phyloP scores from a whole-genome alignment of 495 filamentous ascomycete genomes.

The Xylaria telfairii region DNA sequence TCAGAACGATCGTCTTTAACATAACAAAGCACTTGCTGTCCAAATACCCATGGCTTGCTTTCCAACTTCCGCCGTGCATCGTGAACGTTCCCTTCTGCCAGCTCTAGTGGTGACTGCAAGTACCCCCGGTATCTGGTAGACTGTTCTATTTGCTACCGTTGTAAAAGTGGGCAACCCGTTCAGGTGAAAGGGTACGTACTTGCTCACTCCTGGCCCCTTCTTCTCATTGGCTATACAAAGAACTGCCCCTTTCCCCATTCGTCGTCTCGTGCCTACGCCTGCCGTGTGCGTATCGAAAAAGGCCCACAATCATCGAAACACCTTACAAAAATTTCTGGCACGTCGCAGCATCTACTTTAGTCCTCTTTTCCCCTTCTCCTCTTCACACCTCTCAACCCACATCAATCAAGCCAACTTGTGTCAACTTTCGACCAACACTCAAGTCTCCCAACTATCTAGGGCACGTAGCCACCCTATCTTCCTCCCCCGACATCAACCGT shows the following conservation, averaged over 20 bases:
- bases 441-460: slow-evolving; percentile 68
- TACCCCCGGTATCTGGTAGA: neutral
- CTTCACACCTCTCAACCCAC: slow-evolving; percentile 55
- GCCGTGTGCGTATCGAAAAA: slow-evolving; percentile 31
- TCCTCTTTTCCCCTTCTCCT: slow-evolving; percentile 47
- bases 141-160: neutral
- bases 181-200: neutral
- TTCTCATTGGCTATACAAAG: slow-evolving; percentile 16
- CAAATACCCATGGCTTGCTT: neutral
- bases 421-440: slow-evolving; percentile 46
- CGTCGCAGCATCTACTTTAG: slow-evolving; percentile 41
- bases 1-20: neutral
- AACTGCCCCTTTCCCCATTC: slow-evolving; percentile 24
- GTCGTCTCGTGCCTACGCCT: slow-evolving; percentile 32
- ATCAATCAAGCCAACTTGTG: slow-evolving; percentile 47
- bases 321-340: slow-evolving; percentile 56
- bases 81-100: neutral
- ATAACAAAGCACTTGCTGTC: slow-evolving; percentile 1
- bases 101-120: neutral
- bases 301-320: slow-evolving; percentile 51
- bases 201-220: neutral
- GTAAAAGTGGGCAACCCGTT: neutral
- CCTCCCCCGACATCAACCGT: slow-evolving; percentile 59
- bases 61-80: neutral
- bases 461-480: slow-evolving; percentile 87